A percentile compares a stretch with the other conserved stretches of the same genome.
Evolutionary conservation across 495 filamentous ascomycete genomes (phyloP).

Genomic region (Acidiella bohemica): DNA sequence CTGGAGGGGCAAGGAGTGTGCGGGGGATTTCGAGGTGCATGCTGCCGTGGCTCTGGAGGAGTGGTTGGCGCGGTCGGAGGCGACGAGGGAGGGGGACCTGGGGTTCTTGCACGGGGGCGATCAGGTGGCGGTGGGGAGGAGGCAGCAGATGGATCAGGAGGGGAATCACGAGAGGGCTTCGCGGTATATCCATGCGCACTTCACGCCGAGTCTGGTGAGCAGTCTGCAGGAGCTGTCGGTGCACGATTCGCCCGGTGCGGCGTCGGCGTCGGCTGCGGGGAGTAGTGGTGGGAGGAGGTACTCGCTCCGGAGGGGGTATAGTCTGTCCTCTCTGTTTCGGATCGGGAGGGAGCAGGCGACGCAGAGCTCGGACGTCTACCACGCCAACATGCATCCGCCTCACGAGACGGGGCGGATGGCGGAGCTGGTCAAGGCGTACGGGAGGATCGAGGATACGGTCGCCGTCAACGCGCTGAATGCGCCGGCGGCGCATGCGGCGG

Average conservation of each 20-base stretch:
- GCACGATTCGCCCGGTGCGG: neutral
- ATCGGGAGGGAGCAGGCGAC: neutral
- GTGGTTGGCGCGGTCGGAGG: constrained; percentile 10
- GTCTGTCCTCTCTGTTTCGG: constrained; percentile 6
- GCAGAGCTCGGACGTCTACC: neutral
- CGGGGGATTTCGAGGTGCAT: constrained; percentile 16
- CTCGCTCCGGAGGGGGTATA: constrained; percentile 8
- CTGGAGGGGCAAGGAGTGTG: constrained; percentile 72
- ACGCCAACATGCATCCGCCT: constrained; percentile 1
- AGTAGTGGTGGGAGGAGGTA: neutral
- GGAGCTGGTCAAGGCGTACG: constrained; percentile 71
- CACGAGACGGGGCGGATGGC: constrained; percentile 29
- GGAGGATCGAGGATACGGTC: constrained; percentile 65
- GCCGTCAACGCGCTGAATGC: constrained; percentile 52
- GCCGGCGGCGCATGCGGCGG: constrained; percentile 37
- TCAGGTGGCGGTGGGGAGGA: neutral
- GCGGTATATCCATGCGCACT: constrained; percentile 8
- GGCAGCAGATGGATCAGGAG: constrained; percentile 6
- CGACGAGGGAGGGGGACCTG: neutral
- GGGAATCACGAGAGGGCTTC: constrained; percentile 11
- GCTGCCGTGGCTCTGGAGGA: constrained; percentile 11
- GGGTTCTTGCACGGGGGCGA: neutral
- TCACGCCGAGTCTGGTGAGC: constrained; percentile 11
- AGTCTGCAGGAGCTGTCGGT: constrained; percentile 10
- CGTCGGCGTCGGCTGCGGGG: too few species aligned